A percentile compares a stretch with the other conserved stretches of the same genome.
Evolutionary conservation across 306 rosid species (phyloP).

Genomic region (Quercus bicolor): DNA sequence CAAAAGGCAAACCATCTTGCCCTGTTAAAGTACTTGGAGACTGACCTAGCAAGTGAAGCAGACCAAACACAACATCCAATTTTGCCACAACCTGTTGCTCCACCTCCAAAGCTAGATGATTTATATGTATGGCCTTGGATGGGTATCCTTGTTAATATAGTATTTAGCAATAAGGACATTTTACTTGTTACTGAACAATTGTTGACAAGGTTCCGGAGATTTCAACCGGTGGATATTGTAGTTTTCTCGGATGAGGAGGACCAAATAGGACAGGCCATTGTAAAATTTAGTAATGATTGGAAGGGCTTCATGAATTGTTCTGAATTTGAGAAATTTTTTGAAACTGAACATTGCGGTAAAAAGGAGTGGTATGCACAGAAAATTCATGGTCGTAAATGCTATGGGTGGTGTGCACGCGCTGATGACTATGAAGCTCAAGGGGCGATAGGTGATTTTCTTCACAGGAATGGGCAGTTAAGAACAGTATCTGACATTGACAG

Average conservation of each 20-base stretch:
- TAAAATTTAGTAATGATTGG: constrained; percentile 68
- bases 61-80: constrained; percentile 41
- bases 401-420: constrained; percentile 90
- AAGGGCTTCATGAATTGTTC: constrained; percentile 69
- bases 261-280: constrained; percentile 36
- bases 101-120: constrained; percentile 43
- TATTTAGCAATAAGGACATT: constrained; percentile 14
- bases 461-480: constrained; percentile 65
- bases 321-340: constrained; percentile 67
- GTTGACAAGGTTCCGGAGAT: constrained; percentile 52
- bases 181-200: constrained; percentile 44
- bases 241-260: constrained; percentile 38
- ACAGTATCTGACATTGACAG: constrained; percentile 73
- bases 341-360: constrained; percentile 43
- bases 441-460: constrained; percentile 74
- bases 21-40: constrained; percentile 65
- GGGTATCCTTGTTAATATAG: constrained; percentile 62
- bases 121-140: constrained; percentile 95
- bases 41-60: constrained; percentile 49
- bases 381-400: constrained; percentile 39
- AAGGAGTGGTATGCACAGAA: constrained; percentile 56
- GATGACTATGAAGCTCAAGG: constrained; percentile 65
- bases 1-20: constrained; percentile 96
- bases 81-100: constrained; percentile 30
- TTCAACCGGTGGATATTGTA: constrained; percentile 45